Evolutionary conservation across 2,329 filamentous ascomycete species (phyloP), one percentile per base, ranked within the genome.

Genomic region (Polytolypa hystricis): DNA sequence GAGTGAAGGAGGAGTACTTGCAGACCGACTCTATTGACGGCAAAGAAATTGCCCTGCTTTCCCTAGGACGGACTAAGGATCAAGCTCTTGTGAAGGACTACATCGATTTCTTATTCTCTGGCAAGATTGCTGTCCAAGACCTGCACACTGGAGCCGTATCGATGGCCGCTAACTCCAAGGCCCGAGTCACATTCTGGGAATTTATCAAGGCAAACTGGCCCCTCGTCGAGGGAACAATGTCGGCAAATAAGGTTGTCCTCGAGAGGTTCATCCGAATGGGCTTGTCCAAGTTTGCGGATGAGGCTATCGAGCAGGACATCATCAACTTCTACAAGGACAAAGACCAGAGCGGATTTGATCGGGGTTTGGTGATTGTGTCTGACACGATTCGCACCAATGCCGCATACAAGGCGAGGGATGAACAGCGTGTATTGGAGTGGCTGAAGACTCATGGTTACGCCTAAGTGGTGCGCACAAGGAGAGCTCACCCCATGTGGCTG

Each of bases 141-240:
- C 76, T 91, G 60, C 89, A 96, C 64, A 80, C 79, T 9, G 81
- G 86, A 19, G 80, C 79, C n/a, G 67, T 71, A 33, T 73, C 78
- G 1, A 65, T 98, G 18, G 77, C 82, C 3, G 69, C 65, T 44
- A 95, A 95, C 62, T 67, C 77, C 6, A 71, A 75, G 42, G 80
- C 77, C 3, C 80, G 87, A n/a, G 63, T 70, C 30, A 66, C 79
- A 30, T 74, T 93, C 40, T 98, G 91, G 91, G 67, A 79, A 36
- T 94, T 82, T 61, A 73, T 95, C 53, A 84, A 87, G 62, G 69
- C 73, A 29, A 80, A 94, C 64, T 98, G 89, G 83, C 69, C 75
- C 19, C 67, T 72, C 23, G 73, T 93, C 30, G 71, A 79, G 35
- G 65, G 74, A 42, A 81, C 81, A 58, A 70, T 96, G 37, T 77